These are phyloP conservation scores for Aspergillus costaricaensis DNA, from an alignment of 2,329 filamentous ascomycete genomes.

Conservation along the genomic window DNA sequence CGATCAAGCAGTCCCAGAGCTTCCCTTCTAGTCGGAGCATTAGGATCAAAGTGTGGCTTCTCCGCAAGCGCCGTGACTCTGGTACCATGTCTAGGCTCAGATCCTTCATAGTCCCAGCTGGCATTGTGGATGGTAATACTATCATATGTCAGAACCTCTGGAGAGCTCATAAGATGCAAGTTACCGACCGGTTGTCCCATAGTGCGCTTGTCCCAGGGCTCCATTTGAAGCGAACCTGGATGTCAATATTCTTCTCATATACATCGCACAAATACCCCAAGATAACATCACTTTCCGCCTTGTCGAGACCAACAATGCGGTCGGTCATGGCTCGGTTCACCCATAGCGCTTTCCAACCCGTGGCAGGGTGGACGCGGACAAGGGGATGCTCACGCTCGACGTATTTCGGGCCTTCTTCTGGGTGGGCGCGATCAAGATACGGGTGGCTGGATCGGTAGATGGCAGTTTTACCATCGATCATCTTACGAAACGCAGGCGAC, in stretches of 20 bases:
- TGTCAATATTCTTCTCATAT: slow-evolving; percentile 69
- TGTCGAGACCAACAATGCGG: slow-evolving; percentile 68
- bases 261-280: slow-evolving; percentile 68
- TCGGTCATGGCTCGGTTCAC: slow-evolving; percentile 71
- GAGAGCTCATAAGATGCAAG: neutral
- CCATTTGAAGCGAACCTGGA: slow-evolving; percentile 73
- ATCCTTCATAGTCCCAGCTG: slow-evolving; percentile 71
- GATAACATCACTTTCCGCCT: slow-evolving; percentile 68
- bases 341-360: slow-evolving; percentile 72
- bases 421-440: slow-evolving; percentile 66
- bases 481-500: slow-evolving; percentile 67
- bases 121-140: slow-evolving; percentile 74
- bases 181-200: slow-evolving; percentile 58
- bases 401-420: slow-evolving; percentile 62
- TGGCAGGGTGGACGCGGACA: slow-evolving; percentile 70
- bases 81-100: slow-evolving; percentile 69
- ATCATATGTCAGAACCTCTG: slow-evolving; percentile 1
- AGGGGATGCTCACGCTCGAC: slow-evolving; percentile 70
- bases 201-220: slow-evolving; percentile 66
- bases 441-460: slow-evolving; percentile 67
- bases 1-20: slow-evolving; percentile 65
- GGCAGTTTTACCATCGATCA: slow-evolving; percentile 67
- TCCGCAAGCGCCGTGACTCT: slow-evolving; percentile 71
- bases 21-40: slow-evolving; percentile 66
- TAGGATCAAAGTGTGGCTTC: slow-evolving; percentile 66